Percentiles rank a stretch among this genome's conserved stretches.
Conservation (phyloP, 306 rosid genomes). For the Carpinus viminea region DNA sequence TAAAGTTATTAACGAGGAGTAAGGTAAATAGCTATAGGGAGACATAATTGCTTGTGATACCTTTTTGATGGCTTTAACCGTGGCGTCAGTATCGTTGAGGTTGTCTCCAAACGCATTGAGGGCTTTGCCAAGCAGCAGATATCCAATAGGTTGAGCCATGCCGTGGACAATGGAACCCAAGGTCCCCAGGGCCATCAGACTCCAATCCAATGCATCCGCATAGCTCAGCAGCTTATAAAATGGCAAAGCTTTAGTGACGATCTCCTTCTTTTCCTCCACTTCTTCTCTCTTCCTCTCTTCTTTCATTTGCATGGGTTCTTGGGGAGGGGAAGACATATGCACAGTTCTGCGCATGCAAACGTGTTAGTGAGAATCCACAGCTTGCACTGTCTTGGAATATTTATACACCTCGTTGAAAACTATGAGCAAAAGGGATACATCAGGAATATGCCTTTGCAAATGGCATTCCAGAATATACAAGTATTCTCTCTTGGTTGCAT, state of each 20-base stretch:
- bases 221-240: conserved; percentile 60
- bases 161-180: conserved; percentile 83
- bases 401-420: neutral
- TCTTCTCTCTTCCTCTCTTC: neutral
- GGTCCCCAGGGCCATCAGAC: conserved; percentile 63
- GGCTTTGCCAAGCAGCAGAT: conserved; percentile 76
- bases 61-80: conserved; percentile 73
- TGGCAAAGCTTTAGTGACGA: conserved; percentile 25
- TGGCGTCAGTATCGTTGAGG: conserved; percentile 43
- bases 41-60: conserved; percentile 15
- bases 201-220: conserved; percentile 74
- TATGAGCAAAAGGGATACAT: neutral
- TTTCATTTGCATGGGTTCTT: conserved; percentile 34
- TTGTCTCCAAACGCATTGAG: conserved; percentile 74
- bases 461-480: too few relatives aligned
- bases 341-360: neutral
- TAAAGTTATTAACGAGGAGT: too few relatives aligned
- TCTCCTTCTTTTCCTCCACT: conserved; percentile 9
- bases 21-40: too few relatives aligned
- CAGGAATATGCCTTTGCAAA: neutral
- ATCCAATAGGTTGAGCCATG: conserved; percentile 85
- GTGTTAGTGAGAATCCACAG: neutral
- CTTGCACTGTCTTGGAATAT: neutral
- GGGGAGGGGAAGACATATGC: conserved; percentile 28
- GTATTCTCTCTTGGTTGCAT: neutral